Base-by-base conservation (phyloP, 176 grass and related monocot genomes). In the Phragmites australis region DNA sequence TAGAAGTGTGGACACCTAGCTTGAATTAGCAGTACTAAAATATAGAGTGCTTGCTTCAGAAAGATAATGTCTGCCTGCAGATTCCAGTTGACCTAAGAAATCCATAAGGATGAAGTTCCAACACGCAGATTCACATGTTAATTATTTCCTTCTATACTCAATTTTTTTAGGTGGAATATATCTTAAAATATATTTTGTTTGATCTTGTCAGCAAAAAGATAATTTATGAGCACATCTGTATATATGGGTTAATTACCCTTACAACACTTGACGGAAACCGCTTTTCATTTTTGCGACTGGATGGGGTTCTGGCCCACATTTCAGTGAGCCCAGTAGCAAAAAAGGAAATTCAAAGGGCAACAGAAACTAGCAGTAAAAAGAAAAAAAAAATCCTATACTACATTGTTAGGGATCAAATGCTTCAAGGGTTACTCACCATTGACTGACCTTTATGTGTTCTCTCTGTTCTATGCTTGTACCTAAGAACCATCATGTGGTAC, bases 401-500 rank as follows among this genome's bases (percentile, higher is more conserved):
- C 34, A 47, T 46, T 30, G 11, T 4, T 58, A 61, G 27, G 27
- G 29, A 22, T 50, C 10, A 46, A 6, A 49, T 50, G 19, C 15
- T 49, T 22, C 46, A 25, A 34, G 23, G 9, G 34, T 37, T 37
- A 68, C 15, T 22, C 50, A 27, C 29, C 26, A 55, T 18, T 9
- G 15, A 21, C 31, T 42, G 49, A 70, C 16, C 37, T 61, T 59
- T 49, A 3, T 75, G 58, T 79, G 74, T 39, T 19, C 29, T 68
- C 75, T 77, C 16, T 80, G 29, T 80, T 47, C 27, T 77, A 47
- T 50, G 11, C 45, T 53, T 77, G 5, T 77, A 34, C 12, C 46
- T 72, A 70, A 87, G n/a, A 77, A 27, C 40, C 31, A 40, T 75
- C 53, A 66, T 76, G 9, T 85, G 69, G 19, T 65, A 31, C 84